Evolutionary conservation across 495 filamentous ascomycete species (phyloP).

Genomic region (Neurospora africana): DNA sequence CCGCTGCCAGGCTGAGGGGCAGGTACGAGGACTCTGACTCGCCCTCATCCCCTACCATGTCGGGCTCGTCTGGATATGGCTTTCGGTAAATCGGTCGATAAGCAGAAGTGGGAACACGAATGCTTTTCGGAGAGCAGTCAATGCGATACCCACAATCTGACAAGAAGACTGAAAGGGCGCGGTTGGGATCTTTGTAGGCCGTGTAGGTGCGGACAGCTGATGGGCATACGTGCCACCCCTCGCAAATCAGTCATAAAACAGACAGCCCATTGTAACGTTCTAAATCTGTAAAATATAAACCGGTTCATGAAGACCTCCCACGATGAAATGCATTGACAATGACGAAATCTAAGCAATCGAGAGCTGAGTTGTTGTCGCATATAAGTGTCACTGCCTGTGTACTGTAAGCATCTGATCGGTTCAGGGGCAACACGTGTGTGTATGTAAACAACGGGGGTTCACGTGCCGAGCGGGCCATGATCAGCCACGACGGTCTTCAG

Average conservation of each 20-base stretch:
- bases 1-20: background rate
- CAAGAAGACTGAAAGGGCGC: background rate
- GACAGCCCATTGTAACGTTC: background rate
- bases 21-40: background rate
- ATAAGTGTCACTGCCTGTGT: background rate
- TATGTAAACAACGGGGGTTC: background rate
- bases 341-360: background rate
- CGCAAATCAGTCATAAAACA: background rate
- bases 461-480: background rate
- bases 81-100: background rate
- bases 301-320: background rate
- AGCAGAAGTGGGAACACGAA: background rate
- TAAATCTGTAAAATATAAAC: background rate
- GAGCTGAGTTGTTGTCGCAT: background rate
- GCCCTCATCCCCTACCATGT: background rate
- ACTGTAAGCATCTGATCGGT: background rate
- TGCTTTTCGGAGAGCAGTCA: background rate
- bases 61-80: slow-evolving; percentile 1
- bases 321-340: background rate
- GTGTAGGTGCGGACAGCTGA: background rate
- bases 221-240: background rate
- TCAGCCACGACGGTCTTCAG: background rate
- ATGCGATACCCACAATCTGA: background rate
- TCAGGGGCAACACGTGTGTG: background rate
- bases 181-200: background rate